Conservation (phyloP, 495 filamentous ascomycete genomes). For the Pyronema domesticum region DNA sequence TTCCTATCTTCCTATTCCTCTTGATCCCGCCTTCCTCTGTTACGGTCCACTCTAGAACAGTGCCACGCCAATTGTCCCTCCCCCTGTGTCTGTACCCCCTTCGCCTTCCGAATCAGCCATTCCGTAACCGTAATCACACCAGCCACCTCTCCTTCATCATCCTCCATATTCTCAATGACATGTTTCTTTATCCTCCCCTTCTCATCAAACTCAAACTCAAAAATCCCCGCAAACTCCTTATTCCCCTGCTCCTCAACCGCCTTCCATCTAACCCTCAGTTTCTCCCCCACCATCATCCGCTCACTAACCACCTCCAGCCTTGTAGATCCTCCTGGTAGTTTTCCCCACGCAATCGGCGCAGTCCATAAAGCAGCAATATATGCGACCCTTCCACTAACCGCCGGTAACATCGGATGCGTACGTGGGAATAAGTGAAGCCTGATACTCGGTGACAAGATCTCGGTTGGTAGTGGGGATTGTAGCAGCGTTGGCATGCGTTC, state of each 20-base stretch:
- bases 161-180: constrained; percentile 84
- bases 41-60: constrained; percentile 7
- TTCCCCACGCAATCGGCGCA: constrained; percentile 85
- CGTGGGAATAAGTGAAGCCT: constrained; percentile 91
- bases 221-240: constrained; percentile 62
- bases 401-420: constrained; percentile 86
- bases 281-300: constrained; percentile 59
- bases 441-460: constrained; percentile 76
- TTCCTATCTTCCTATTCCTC: too few relatives aligned
- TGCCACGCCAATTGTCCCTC: constrained; percentile 33
- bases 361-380: constrained; percentile 93
- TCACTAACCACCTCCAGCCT: constrained; percentile 72
- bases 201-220: constrained; percentile 89
- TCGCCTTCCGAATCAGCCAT: constrained; percentile 23
- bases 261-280: constrained; percentile 75
- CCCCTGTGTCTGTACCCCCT: constrained; percentile 3
- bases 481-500: constrained; percentile 72
- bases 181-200: constrained; percentile 69
- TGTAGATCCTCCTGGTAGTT: constrained; percentile 76
- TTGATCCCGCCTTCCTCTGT: too few relatives aligned
- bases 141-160: constrained; percentile 27
- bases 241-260: constrained; percentile 15
- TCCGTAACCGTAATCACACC: constrained; percentile 21
- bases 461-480: constrained; percentile 59
- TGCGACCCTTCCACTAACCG: constrained; percentile 69